Conservation (phyloP, 768 basidiomycete species). For the Kwoniella sp. region DNA sequence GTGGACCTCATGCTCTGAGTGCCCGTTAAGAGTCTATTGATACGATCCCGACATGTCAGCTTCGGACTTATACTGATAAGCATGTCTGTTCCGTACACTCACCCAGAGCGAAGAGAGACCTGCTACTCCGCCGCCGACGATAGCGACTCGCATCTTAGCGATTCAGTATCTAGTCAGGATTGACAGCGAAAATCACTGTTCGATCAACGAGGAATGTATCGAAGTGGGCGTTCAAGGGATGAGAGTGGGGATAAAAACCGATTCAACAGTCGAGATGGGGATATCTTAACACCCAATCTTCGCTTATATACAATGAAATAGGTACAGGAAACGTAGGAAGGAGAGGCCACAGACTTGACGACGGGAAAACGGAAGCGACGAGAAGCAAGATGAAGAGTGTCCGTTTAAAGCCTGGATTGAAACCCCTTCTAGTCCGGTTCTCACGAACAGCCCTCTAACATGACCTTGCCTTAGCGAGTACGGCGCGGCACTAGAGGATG, state of each 20-base stretch:
- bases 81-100: not conserved
- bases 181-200: too few species aligned
- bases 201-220: too few species aligned
- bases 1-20: constrained; percentile 13
- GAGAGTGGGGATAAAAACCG: not conserved
- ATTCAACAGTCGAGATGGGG: not conserved
- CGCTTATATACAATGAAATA: not conserved
- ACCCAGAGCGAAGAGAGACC: constrained; percentile 20
- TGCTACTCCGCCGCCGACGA: constrained; percentile 11
- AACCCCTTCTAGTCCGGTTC: not conserved
- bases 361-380: not conserved
- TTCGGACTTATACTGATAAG: not conserved
- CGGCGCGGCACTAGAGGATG: not conserved
- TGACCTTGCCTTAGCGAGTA: too few species aligned
- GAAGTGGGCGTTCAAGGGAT: too few species aligned
- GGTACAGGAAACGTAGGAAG: not conserved
- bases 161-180: too few species aligned
- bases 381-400: not conserved
- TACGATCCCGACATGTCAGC: not conserved
- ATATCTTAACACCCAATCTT: not conserved
- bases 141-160: constrained; percentile 11
- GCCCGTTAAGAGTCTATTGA: not conserved
- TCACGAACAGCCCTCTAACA: not conserved
- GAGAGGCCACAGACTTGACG: not conserved
- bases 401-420: not conserved